Conservation (phyloP, 345 rosid genomes). For the Barbarea vulgaris region DNA sequence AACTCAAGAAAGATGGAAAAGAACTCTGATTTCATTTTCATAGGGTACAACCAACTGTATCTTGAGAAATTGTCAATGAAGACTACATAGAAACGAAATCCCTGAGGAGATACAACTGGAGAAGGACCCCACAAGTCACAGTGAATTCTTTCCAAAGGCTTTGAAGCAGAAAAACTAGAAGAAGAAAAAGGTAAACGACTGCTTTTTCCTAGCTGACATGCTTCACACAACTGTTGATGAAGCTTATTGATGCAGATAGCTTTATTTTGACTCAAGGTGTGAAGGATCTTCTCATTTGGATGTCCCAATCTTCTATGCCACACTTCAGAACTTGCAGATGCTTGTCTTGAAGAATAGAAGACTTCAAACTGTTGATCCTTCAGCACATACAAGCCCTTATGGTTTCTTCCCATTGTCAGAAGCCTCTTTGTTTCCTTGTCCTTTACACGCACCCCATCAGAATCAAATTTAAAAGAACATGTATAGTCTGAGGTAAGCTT, state of each 20-base stretch:
- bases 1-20: too few species aligned
- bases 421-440: neutral
- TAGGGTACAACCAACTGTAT: neutral
- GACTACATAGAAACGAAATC: neutral
- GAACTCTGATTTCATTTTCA: neutral
- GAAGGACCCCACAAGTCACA: neutral
- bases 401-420: neutral
- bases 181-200: fast-evolving
- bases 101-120: neutral
- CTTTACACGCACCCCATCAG: neutral
- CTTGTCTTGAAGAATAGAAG: too few species aligned
- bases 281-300: too few species aligned
- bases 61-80: neutral
- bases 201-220: neutral
- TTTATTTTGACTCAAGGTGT: too few species aligned
- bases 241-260: too few species aligned
- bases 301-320: too few species aligned
- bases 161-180: neutral
- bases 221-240: neutral
- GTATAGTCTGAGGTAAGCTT: neutral
- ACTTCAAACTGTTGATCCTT: too few species aligned
- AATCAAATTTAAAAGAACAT: neutral
- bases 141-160: neutral
- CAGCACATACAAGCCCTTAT: too few species aligned
- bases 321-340: too few species aligned